Evolutionary conservation across 768 basidiomycete species (phyloP), one percentile per base, ranked within the genome.

Genomic region (Xerocomellus dryophilus): DNA sequence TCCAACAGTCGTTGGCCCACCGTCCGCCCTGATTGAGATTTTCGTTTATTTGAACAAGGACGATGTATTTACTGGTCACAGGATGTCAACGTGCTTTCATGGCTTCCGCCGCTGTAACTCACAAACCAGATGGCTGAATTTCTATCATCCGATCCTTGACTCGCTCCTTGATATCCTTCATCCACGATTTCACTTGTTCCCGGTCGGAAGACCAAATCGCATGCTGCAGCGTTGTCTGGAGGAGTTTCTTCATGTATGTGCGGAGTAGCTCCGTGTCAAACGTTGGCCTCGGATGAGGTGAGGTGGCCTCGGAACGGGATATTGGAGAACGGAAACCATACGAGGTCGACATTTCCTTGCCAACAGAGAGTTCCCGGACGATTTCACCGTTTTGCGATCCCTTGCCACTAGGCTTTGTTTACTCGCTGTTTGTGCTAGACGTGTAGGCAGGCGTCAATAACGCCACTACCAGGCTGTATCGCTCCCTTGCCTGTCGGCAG

Each of bases 131-230:
- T 29, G 89, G 85, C 63, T 89, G 85, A 49, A 93, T 90, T 65
- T 88, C 87, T 49, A 90, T 61, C 88, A 92, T 92, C 62, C 91
- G 76, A 68, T 90, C 86, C 71, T 91, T 93, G 41, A 93, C 82
- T 43, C 91, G 80, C 63, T 89, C 88, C 18, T 88, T 83, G 53
- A 93, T 86, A 64, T 93, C 88, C 70, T 85, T 89, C 68, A 89
- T 90, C 85, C 87, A 89, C 6, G 71, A 76, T 68, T 82, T 86
- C 17, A 86, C 79, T 53, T 79, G 80, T 32, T 91, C 88, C 23
- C 81, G 78, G 50, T 93, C 89, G 60, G 81, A 82, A 44, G 77
- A 65, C 90, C 90, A 93, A 10, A 78, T 65, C 50, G 77, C 78
- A 47, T 71, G 76, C 52, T 85, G 80, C 38, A 93, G 76, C 2